A percentile compares a stretch with the other conserved stretches of the same genome.
Evolutionary conservation across 1,284 basidiomycete species (phyloP).

Genomic region (Neotropicomus parvogracilis): DNA sequence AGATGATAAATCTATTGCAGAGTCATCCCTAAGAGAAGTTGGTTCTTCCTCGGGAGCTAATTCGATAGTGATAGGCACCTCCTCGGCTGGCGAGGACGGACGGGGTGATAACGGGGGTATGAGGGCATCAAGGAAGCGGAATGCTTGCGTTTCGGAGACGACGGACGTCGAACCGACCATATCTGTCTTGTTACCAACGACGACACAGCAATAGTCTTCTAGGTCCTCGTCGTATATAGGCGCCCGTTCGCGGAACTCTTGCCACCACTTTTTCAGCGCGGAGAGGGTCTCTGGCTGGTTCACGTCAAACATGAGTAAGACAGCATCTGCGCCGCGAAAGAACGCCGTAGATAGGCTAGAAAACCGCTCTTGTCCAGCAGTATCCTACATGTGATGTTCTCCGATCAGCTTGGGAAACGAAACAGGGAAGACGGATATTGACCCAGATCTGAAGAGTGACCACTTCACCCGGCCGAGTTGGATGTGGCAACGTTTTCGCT

Average conservation of each 20-base stretch:
- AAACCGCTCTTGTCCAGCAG: constrained; percentile 81
- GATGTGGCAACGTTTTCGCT: constrained; percentile 63
- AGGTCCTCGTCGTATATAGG: constrained; percentile 62
- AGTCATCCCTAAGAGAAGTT: constrained; percentile 1
- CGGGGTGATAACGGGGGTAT: constrained; percentile 42
- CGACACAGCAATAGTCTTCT: constrained; percentile 64
- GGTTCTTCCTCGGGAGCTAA: constrained; percentile 17
- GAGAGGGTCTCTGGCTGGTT: constrained; percentile 57
- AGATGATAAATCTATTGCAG: constrained; percentile 14
- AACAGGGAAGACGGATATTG: constrained; percentile 28
- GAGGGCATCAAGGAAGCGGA: constrained; percentile 52
- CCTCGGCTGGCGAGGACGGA: constrained; percentile 28
- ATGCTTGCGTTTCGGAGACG: constrained; percentile 39
- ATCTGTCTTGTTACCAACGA: constrained; percentile 81
- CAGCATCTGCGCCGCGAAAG: constrained; percentile 79
- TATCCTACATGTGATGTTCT: constrained; percentile 46
- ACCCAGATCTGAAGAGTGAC: constrained; percentile 80
- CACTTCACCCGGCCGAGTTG: constrained; percentile 47
- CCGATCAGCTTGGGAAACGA: constrained; percentile 9
- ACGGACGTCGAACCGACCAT: constrained; percentile 7
- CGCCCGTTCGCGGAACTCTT: constrained; percentile 62
- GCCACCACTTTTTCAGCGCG: constrained; percentile 71
- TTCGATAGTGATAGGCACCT: constrained; percentile 30
- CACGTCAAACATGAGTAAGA: constrained; percentile 76
- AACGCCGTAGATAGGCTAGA: constrained; percentile 76